phyloP scores from a whole-genome alignment of 1,284 basidiomycete species.

The Kwoniella shivajii region DNA sequence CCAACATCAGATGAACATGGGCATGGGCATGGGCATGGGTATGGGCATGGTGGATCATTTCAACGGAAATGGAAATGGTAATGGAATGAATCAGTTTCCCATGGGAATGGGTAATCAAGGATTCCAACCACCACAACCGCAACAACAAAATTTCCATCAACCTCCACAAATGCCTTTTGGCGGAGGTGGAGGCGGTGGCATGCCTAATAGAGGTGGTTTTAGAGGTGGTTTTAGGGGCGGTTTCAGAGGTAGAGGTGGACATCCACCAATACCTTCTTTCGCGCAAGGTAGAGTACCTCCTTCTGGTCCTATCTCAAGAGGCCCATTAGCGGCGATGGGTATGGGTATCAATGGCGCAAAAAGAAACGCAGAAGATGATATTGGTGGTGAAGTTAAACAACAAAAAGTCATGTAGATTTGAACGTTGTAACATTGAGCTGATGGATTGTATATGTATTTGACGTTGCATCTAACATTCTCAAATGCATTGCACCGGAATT shows the following conservation, averaged over 20 bases:
- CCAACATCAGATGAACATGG: conserved; percentile 4
- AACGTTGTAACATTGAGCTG: too few species aligned
- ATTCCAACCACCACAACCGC: neutral
- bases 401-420: conserved; percentile 18
- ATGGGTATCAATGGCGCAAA: conserved; percentile 9
- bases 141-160: neutral
- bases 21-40: conserved; percentile 6
- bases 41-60: neutral
- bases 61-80: conserved; percentile 1
- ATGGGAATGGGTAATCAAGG: conserved; percentile 16
- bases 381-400: conserved; percentile 11
- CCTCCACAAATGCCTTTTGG: neutral
- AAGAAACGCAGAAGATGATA: conserved; percentile 5
- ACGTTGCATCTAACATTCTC: too few species aligned
- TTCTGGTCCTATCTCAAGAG: neutral
- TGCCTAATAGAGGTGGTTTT: conserved; percentile 1
- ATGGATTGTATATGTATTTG: too few species aligned
- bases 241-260: neutral
- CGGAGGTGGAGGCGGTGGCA: neutral
- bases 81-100: conserved; percentile 12
- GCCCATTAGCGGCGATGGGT: neutral
- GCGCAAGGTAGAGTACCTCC: neutral
- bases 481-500: too few species aligned
- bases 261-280: neutral
- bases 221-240: conserved; percentile 3